phyloP scores from a whole-genome alignment of 345 rosid genomes.

The Citrus reticulata region DNA sequence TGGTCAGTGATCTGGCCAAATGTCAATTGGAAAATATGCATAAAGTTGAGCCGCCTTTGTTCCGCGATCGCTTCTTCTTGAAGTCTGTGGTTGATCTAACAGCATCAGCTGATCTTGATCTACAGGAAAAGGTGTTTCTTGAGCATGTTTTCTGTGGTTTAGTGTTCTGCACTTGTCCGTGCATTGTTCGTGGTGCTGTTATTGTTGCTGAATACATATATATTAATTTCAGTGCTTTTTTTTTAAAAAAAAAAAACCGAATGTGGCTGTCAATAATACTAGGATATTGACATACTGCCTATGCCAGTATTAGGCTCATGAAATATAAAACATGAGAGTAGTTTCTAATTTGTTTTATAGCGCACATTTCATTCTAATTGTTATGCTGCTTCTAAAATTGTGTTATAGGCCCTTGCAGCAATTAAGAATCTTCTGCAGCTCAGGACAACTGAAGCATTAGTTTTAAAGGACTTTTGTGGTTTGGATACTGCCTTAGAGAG shows the following conservation, averaged over 20 bases:
- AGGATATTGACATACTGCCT: neutral
- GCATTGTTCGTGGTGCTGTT: neutral
- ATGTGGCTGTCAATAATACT: neutral
- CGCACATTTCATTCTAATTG: neutral
- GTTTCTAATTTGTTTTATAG: neutral
- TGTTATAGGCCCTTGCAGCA: slow-evolving; percentile 68
- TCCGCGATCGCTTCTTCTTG: slow-evolving; percentile 53
- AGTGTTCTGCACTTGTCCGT: neutral
- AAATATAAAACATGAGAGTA: neutral
- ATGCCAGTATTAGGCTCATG: neutral
- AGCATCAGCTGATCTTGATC: slow-evolving; percentile 63
- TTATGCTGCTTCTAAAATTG: neutral
- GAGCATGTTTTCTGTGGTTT: slow-evolving; percentile 7
- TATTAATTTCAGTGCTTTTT: neutral
- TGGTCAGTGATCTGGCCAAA: slow-evolving; percentile 76
- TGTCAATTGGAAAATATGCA: slow-evolving; percentile 47
- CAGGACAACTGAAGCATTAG: slow-evolving; percentile 46
- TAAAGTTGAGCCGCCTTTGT: slow-evolving; percentile 43
- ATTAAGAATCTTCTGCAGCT: slow-evolving; percentile 75
- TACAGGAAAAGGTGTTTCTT: slow-evolving; percentile 78
- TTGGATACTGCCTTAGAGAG: slow-evolving; percentile 61
- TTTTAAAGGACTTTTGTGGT: slow-evolving; percentile 67
- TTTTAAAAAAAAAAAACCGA: neutral
- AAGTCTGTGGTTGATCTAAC: slow-evolving; percentile 78
- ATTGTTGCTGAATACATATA: neutral